These are phyloP conservation scores for Pichia sp. DNA, from an alignment of 1,139 yeast species.

Conservation along the genomic window DNA sequence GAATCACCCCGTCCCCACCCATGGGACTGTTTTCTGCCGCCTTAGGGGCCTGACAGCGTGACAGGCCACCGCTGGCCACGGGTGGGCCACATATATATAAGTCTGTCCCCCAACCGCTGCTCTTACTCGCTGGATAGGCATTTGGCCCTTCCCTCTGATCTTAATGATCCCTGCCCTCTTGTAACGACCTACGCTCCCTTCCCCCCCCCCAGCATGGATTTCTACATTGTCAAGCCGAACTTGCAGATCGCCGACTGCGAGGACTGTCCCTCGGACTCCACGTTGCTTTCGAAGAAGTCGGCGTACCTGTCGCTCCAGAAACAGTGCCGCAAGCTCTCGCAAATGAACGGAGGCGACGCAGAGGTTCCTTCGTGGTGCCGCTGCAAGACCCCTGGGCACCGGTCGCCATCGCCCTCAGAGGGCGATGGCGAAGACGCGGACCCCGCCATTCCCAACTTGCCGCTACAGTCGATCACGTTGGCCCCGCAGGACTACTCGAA, in stretches of 20 bases:
- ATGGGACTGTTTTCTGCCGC: background rate
- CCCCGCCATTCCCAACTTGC: conserved; percentile 4
- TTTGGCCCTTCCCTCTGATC: background rate
- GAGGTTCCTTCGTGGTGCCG: conserved; percentile 15
- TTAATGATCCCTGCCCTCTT: background rate
- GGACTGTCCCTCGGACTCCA: conserved; percentile 19
- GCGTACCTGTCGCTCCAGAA: conserved; percentile 18
- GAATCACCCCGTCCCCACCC: background rate
- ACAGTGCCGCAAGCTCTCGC: conserved; percentile 12
- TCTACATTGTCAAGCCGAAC: conserved; percentile 33
- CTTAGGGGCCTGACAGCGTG: background rate
- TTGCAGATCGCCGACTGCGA: conserved; percentile 30
- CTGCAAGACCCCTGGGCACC: background rate
- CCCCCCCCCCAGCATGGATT: conserved; percentile 18
- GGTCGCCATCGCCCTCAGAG: background rate
- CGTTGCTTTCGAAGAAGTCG: conserved; percentile 20
- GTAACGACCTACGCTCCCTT: background rate
- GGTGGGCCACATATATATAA: background rate
- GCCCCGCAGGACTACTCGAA: conserved; percentile 12
- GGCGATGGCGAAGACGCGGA: background rate
- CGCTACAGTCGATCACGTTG: conserved; percentile 16
- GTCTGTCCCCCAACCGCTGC: background rate
- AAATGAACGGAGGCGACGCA: conserved; percentile 1
- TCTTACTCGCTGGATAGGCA: background rate
- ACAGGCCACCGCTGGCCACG: background rate